phyloP scores from a whole-genome alignment of 331 rosid species.

The Malus hybrid region DNA sequence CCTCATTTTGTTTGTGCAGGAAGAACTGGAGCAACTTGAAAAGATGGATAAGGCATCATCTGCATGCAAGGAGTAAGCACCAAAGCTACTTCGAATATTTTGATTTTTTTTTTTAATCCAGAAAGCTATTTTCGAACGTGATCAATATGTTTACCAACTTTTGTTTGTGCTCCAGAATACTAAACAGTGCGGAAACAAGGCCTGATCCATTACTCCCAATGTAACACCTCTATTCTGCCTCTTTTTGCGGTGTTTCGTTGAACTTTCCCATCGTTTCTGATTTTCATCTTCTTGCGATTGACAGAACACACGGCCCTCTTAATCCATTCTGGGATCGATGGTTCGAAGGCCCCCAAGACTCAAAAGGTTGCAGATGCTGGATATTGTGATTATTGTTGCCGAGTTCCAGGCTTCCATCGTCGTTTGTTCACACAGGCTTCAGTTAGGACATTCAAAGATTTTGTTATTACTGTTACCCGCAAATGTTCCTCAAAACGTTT shows the following conservation, averaged over 20 bases:
- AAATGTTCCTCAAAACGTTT: constrained; percentile 16
- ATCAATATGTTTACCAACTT: constrained; percentile 3
- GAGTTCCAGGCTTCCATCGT: background rate
- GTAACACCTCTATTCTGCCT: constrained; percentile 26
- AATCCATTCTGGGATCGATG: constrained; percentile 87
- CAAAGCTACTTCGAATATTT: background rate
- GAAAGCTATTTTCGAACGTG: background rate
- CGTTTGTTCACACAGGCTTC: constrained; percentile 18
- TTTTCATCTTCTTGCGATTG: constrained; percentile 7
- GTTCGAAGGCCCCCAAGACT: constrained; percentile 84
- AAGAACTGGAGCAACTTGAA: constrained; percentile 79
- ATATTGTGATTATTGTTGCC: constrained; percentile 43
- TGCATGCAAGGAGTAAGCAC: constrained; percentile 79
- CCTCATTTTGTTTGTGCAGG: constrained; percentile 40
- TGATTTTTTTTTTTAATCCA: background rate
- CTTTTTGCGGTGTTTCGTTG: background rate
- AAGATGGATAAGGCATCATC: constrained; percentile 66
- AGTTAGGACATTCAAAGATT: constrained; percentile 13
- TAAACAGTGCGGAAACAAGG: constrained; percentile 62
- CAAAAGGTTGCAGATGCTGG: constrained; percentile 84
- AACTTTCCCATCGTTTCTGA: background rate
- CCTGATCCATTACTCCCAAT: constrained; percentile 83
- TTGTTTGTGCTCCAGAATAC: constrained; percentile 53
- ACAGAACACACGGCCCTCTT: constrained; percentile 66
- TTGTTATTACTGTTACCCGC: constrained; percentile 13